Conservation (phyloP, 805 yeast genomes). For the Maudiozyma barnettii region DNA sequence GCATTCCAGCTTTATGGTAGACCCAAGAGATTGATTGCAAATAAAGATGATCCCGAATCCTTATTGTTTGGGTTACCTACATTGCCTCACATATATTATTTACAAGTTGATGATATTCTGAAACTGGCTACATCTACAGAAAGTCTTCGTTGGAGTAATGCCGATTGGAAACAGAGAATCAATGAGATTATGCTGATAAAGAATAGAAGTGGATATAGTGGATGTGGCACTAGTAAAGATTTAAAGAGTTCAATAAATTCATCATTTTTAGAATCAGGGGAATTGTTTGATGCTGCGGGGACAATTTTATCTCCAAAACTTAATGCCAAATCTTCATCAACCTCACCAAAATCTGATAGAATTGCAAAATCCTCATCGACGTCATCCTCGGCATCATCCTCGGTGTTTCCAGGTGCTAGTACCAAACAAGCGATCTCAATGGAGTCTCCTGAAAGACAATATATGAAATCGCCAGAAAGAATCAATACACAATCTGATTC, state of each 20-base stretch:
- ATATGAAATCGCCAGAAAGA: not conserved
- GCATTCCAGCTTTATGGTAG: slow-evolving; percentile 66
- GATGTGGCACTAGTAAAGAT: slow-evolving; percentile 66
- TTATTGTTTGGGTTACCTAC: slow-evolving; percentile 66
- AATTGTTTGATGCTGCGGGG: slow-evolving; percentile 23
- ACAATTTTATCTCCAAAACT: slow-evolving; percentile 13
- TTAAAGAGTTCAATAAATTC: slow-evolving; percentile 44
- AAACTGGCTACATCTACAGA: slow-evolving; percentile 30
- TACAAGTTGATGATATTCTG: slow-evolving; percentile 50
- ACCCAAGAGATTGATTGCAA: slow-evolving; percentile 52
- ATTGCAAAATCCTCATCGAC: not conserved
- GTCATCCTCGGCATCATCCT: not conserved
- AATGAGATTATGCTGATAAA: slow-evolving; percentile 48
- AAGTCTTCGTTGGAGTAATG: slow-evolving; percentile 42
- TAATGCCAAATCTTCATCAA: too few relatives aligned
- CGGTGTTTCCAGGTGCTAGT: not conserved
- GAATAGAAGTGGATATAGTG: slow-evolving; percentile 53
- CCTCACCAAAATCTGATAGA: not conserved
- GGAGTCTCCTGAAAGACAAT: not conserved
- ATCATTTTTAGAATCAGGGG: slow-evolving; percentile 35
- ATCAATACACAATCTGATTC: not conserved
- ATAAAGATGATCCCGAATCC: slow-evolving; percentile 44
- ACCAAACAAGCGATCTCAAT: not conserved
- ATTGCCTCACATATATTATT: slow-evolving; percentile 56
- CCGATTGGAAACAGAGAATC: slow-evolving; percentile 51